phyloP scores from a whole-genome alignment of 202 grass and related monocot species.

The Setaria italica region DNA sequence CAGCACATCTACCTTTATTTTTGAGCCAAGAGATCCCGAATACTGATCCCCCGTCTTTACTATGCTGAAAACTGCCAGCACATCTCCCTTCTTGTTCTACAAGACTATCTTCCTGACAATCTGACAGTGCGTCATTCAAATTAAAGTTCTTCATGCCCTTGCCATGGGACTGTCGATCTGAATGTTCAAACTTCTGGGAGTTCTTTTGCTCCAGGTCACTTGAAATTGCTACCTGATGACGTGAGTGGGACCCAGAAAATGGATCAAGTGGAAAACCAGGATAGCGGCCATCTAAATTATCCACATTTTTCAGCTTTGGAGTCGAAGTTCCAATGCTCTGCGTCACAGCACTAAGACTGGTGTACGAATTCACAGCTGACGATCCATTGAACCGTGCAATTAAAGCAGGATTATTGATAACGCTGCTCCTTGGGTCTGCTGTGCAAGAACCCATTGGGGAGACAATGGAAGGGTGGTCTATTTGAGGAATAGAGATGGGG shows the following conservation, averaged over 20 bases:
- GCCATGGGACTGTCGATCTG: constrained; percentile 27
- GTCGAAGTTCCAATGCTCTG: constrained; percentile 41
- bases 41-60: constrained; percentile 45
- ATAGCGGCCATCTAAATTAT: constrained; percentile 45
- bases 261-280: constrained; percentile 49
- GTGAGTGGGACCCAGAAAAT: constrained; percentile 42
- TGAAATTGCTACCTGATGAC: constrained; percentile 42
- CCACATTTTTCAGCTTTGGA: constrained; percentile 28
- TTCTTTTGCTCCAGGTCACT: constrained; percentile 51
- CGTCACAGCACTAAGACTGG: constrained; percentile 32
- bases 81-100: constrained; percentile 42
- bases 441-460: constrained; percentile 38
- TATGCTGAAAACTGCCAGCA: constrained; percentile 38
- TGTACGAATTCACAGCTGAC: constrained; percentile 45
- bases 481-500: constrained; percentile 44
- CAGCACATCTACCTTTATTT: constrained; percentile 55
- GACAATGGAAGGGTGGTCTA: constrained; percentile 41
- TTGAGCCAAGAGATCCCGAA: constrained; percentile 49
- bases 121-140: constrained; percentile 64
- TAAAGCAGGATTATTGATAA: constrained; percentile 44
- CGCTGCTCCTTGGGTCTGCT: constrained; percentile 37
- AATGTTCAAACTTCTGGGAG: constrained; percentile 48
- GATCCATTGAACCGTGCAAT: constrained; percentile 56
- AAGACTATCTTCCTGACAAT: constrained; percentile 53
- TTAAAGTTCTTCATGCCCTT: constrained; percentile 60